Conservation (phyloP, 2,329 filamentous ascomycete genomes). For the Alternaria tenuissima region DNA sequence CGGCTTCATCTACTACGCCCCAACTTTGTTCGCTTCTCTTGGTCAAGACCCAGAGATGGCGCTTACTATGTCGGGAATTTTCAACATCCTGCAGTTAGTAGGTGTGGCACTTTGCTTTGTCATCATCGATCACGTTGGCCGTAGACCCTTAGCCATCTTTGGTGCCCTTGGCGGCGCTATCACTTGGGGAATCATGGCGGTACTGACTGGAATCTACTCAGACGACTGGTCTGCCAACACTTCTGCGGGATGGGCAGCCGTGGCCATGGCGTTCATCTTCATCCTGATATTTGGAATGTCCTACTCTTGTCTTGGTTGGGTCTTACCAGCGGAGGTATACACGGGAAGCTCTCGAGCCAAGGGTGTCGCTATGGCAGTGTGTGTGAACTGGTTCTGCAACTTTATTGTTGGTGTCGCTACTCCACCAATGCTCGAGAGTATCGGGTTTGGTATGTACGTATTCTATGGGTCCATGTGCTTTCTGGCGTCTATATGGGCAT, state of each 20-base stretch:
- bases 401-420: slow-evolving; percentile 66
- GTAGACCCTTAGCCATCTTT: slow-evolving; percentile 21
- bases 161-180: slow-evolving; percentile 32
- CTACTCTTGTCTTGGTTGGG: slow-evolving; percentile 54
- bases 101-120: slow-evolving; percentile 16
- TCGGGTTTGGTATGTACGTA: slow-evolving; percentile 3
- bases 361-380: slow-evolving; percentile 55
- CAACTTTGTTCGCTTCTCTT: slow-evolving; percentile 54
- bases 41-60: slow-evolving; percentile 54
- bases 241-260: slow-evolving; percentile 8
- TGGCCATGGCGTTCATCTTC: slow-evolving; percentile 12
- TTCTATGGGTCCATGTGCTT: slow-evolving; percentile 5
- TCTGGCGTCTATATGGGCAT: neutral
- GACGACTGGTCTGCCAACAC: slow-evolving; percentile 5
- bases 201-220: neutral
- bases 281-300: slow-evolving; percentile 10
- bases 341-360: slow-evolving; percentile 17
- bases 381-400: slow-evolving; percentile 11
- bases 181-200: slow-evolving; percentile 59
- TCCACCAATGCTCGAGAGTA: slow-evolving; percentile 50
- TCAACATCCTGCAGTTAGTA: slow-evolving; percentile 12
- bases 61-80: slow-evolving; percentile 14
- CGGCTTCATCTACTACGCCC: slow-evolving; percentile 66
- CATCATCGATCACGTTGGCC: slow-evolving; percentile 19
- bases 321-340: slow-evolving; percentile 19